phyloP scores from a whole-genome alignment of 345 rosid genomes.

The Arabidopsis suecica region DNA sequence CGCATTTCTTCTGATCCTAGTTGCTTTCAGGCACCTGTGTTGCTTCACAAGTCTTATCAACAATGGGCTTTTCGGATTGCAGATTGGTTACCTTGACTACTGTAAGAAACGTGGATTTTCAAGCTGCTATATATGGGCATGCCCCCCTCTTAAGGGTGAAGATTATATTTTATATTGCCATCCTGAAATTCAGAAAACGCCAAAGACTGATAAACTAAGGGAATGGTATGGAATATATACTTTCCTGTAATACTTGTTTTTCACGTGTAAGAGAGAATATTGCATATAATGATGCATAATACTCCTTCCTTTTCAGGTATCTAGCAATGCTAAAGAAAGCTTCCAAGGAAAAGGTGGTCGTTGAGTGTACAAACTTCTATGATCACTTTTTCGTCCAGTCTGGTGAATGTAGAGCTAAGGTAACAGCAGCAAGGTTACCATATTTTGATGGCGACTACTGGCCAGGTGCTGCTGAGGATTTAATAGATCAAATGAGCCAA shows the following conservation, averaged over 20 bases:
- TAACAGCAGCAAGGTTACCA: slow-evolving; percentile 96
- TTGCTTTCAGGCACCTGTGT: slow-evolving; percentile 19
- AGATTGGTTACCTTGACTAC: slow-evolving; percentile 98
- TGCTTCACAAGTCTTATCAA: slow-evolving; percentile 20
- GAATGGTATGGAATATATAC: slow-evolving; percentile 74
- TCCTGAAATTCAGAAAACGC: slow-evolving; percentile 99
- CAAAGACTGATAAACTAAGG: slow-evolving; percentile 95
- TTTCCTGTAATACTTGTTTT: slow-evolving; percentile 21
- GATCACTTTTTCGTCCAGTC: slow-evolving; percentile 88
- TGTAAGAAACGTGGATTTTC: slow-evolving; percentile 98
- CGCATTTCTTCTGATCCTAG: slow-evolving; percentile 22
- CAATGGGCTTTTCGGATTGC: slow-evolving; percentile 41
- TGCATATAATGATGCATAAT: slow-evolving; percentile 32
- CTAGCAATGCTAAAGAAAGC: slow-evolving; percentile 90
- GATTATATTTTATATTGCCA: slow-evolving; percentile 96
- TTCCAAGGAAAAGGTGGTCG: slow-evolving; percentile 80
- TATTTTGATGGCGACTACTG: slow-evolving; percentile 99
- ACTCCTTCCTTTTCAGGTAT: slow-evolving; percentile 64
- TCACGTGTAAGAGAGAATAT: slow-evolving; percentile 21
- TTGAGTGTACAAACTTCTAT: slow-evolving; percentile 81
- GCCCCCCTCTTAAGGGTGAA: slow-evolving; percentile 99
- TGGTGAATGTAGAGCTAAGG: slow-evolving; percentile 91
- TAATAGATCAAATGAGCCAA: slow-evolving; percentile 88
- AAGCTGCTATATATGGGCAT: slow-evolving; percentile 99
- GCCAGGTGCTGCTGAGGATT: slow-evolving; percentile 99